These are phyloP conservation scores for Mycoemilia scoparia DNA, from an alignment of 192 early-diverging fungal species.

Conservation along the genomic window DNA sequence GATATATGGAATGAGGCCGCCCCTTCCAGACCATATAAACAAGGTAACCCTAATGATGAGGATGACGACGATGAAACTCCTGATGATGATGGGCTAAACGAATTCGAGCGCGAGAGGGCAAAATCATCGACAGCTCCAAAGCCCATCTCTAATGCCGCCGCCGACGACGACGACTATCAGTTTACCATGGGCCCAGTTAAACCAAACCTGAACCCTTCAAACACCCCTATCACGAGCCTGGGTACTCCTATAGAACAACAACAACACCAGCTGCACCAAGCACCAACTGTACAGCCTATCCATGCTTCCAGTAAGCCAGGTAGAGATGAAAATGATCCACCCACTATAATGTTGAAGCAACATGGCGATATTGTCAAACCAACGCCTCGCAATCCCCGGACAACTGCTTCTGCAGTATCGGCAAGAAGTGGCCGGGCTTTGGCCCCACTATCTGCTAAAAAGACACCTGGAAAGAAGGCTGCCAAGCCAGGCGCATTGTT, in stretches of 20 bases:
- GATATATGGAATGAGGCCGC: slow-evolving; percentile 26
- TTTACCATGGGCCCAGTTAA: slow-evolving; percentile 28
- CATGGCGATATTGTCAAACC: no score
- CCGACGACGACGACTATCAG: slow-evolving; percentile 24
- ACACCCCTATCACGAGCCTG: neutral
- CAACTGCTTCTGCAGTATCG: no score
- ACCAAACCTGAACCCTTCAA: slow-evolving; percentile 15
- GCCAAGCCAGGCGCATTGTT: no score
- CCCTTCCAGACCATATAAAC: no score
- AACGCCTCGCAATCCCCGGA: no score
- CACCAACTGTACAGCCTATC: slow-evolving; percentile 1
- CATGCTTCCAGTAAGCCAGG: neutral
- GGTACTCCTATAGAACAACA: slow-evolving; percentile 12
- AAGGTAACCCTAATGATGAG: no score
- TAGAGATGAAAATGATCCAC: slow-evolving; percentile 13
- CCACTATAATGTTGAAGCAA: slow-evolving; percentile 16
- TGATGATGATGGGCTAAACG: no score
- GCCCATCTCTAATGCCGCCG: neutral
- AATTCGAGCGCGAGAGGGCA: no score
- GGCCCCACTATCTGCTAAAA: no score
- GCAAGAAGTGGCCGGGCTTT: no score
- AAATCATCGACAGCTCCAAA: neutral
- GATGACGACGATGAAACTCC: no score
- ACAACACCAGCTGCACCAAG: slow-evolving; percentile 1
- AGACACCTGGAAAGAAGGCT: no score